phyloP scores from a whole-genome alignment of 345 rosid species.

The Euphorbia pulcherrima region DNA sequence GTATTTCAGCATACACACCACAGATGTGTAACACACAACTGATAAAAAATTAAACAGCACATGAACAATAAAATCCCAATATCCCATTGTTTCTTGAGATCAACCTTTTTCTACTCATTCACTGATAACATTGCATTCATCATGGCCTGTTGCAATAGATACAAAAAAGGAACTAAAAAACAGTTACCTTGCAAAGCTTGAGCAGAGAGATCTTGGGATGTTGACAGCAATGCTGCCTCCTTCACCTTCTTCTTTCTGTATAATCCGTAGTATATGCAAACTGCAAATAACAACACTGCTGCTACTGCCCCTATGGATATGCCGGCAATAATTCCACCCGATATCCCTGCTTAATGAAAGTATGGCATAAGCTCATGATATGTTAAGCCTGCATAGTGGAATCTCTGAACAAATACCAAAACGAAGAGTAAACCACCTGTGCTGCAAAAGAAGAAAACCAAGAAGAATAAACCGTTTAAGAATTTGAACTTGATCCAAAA shows the following conservation, averaged over 20 bases:
- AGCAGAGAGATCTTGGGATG: constrained; percentile 35
- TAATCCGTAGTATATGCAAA: constrained; percentile 33
- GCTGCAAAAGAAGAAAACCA: constrained; percentile 36
- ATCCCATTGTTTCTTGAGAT: neutral
- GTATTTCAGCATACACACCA: neutral
- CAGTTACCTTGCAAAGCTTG: constrained; percentile 36
- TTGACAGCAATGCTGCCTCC: constrained; percentile 30
- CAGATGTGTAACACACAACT: too few relatives aligned
- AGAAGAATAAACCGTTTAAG: constrained; percentile 2
- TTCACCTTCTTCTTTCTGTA: constrained; percentile 53
- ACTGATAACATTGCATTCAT: neutral
- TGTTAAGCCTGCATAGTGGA: constrained; percentile 14
- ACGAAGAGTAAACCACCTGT: constrained; percentile 42
- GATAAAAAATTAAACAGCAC: neutral
- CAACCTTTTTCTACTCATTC: neutral
- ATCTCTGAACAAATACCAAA: constrained; percentile 16
- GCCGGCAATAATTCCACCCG: constrained; percentile 62
- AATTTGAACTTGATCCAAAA: constrained; percentile 5
- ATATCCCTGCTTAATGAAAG: constrained; percentile 47
- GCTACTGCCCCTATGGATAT: constrained; percentile 49
- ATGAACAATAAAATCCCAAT: neutral
- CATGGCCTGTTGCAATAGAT: neutral
- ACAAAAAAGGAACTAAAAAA: neutral
- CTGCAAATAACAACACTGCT: constrained; percentile 38
- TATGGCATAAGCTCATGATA: constrained; percentile 22